Evolutionary conservation across 2,329 filamentous ascomycete genomes (phyloP), one percentile per base, ranked within the genome.

Genomic region (Trichoderma simmonsii): DNA sequence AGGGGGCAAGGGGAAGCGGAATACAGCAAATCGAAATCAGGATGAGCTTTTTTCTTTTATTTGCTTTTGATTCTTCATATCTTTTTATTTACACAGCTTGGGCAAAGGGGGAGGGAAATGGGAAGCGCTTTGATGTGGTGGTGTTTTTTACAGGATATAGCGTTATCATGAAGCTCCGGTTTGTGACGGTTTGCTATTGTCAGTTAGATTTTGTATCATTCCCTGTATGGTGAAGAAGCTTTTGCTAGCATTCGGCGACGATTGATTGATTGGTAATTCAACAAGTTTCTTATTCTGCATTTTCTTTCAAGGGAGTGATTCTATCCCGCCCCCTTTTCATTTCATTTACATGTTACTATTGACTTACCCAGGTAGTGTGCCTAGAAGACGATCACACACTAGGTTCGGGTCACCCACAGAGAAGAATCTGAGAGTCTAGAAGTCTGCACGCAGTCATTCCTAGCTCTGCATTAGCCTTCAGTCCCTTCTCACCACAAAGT

Each of bases 131-230:
- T 48, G 61, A 65, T 62, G 34, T 32, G 51, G 32, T 54, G 48
- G 26, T 39, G 30, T 32, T 54, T 48, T 21, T 51, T 65, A 54
- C 32, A 59, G 69, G 61, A 32, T 43, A 57, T 48, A 24, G n/a
- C 51, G n/a, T 34, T 21, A 43, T 39, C 51, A 67, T 71, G 48
- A 24, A 24, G 43, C 69, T 26, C 51, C 34, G 48, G 57, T 57
- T 39, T 39, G 39, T 62, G 67, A 70, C 34, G 39, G 14, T 63
- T 60, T 54, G 30, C 54, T 26, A 36, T 62, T 61, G 59, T 63
- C 43, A 43, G 24, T 36, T 63, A 56, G 63, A 66, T 54, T 59
- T n/a, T 67, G 64, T 67, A 67, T 67, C 64, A 67, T 66, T 59
- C 24, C 34, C 30, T 67, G 51, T 56, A 56, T 59, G 34, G 34